phyloP scores from a whole-genome alignment of 176 grass and related monocot species.

The Aegilops sharonensis region DNA sequence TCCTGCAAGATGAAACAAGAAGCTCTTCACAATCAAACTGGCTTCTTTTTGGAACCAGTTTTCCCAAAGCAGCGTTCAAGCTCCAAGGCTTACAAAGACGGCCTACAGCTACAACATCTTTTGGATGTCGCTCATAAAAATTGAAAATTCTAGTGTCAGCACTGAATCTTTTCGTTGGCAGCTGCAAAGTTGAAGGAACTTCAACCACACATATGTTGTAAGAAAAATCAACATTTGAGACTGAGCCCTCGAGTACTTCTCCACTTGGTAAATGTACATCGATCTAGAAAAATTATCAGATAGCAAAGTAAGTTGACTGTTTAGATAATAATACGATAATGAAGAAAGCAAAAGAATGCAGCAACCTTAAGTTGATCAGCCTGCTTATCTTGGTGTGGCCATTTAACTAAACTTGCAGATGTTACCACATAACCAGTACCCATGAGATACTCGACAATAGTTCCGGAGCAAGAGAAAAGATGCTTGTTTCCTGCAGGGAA shows the following conservation, averaged over 20 bases:
- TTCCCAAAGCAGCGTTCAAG: constrained; percentile 10
- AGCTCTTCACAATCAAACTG: constrained; percentile 32
- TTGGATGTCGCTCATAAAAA: background rate
- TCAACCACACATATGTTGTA: constrained; percentile 31
- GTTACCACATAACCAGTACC: too few species aligned
- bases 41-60: constrained; percentile 20
- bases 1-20: constrained; percentile 25
- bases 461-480: too few species aligned
- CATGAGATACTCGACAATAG: too few species aligned
- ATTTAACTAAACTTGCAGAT: too few species aligned
- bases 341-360: too few species aligned
- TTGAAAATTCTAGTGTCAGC: background rate
- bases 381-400: too few species aligned
- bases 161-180: constrained; percentile 5
- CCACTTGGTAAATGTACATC: constrained; percentile 8
- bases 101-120: constrained; percentile 24
- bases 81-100: background rate
- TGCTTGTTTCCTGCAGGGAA: too few species aligned
- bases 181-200: background rate
- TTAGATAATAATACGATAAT: too few species aligned
- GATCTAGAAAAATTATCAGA: background rate
- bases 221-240: constrained; percentile 24
- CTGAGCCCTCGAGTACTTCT: background rate
- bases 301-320: too few species aligned
- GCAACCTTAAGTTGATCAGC: too few species aligned